A percentile compares a stretch with the other conserved stretches of the same genome.
Evolutionary conservation across 1,284 basidiomycete species (phyloP).

Genomic region (Trametes polyzona): DNA sequence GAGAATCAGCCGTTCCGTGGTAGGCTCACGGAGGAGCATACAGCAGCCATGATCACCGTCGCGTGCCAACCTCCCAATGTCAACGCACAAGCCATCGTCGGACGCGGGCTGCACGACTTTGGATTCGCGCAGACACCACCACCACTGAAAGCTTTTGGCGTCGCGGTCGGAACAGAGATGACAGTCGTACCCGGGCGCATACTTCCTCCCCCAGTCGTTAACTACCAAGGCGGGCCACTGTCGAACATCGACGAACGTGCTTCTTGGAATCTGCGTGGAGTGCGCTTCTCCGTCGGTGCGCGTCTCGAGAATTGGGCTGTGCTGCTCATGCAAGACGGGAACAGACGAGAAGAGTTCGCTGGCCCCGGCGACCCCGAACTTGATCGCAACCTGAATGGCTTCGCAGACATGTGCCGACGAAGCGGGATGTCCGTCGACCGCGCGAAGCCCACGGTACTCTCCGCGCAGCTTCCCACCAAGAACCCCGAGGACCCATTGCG

Average conservation of each 20-base stretch:
- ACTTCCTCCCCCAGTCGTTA: conserved; percentile 58
- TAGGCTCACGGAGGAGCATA: conserved; percentile 69
- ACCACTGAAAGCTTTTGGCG: conserved; percentile 59
- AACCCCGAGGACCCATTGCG: conserved; percentile 51
- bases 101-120: conserved; percentile 59
- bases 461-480: conserved; percentile 50
- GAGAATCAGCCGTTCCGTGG: conserved; percentile 73
- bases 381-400: conserved; percentile 46
- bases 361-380: conserved; percentile 54
- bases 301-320: conserved; percentile 63
- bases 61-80: conserved; percentile 70
- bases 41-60: conserved; percentile 66
- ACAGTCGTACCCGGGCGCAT: conserved; percentile 74
- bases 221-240: conserved; percentile 50
- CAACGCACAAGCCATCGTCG: conserved; percentile 63
- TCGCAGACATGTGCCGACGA: conserved; percentile 57
- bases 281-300: conserved; percentile 63
- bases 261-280: conserved; percentile 70
- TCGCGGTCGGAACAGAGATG: conserved; percentile 67
- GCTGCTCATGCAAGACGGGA: conserved; percentile 62
- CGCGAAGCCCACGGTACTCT: conserved; percentile 37
- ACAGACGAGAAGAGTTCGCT: conserved; percentile 48
- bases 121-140: conserved; percentile 54
- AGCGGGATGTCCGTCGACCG: conserved; percentile 60
- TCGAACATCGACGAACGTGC: conserved; percentile 60